These are phyloP conservation scores for Perilla frutescens DNA, from an alignment of 257 asterid genomes.

Conservation along the genomic window DNA sequence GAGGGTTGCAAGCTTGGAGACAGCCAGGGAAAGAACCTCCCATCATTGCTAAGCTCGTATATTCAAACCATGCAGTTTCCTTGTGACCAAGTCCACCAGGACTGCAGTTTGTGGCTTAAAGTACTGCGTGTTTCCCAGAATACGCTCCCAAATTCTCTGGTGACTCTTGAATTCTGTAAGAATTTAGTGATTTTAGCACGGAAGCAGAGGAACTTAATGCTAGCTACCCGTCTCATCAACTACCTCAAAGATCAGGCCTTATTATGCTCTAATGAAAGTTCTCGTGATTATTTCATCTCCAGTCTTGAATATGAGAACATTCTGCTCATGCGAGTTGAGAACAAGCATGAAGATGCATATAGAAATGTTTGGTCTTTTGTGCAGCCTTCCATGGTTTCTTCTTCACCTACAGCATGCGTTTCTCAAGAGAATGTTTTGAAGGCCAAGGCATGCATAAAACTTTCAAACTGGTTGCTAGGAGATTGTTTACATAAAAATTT, in stretches of 20 bases:
- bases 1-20: constrained; percentile 57
- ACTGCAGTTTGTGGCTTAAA: constrained; percentile 94
- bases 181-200: constrained; percentile 77
- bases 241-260: constrained; percentile 64
- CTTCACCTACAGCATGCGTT: constrained; percentile 50
- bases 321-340: constrained; percentile 75
- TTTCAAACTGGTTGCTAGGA: constrained; percentile 77
- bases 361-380: constrained; percentile 76
- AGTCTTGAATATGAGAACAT: constrained; percentile 74
- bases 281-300: constrained; percentile 58
- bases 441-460: constrained; percentile 96
- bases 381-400: constrained; percentile 62
- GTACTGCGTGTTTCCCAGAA: constrained; percentile 78
- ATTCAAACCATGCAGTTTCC: constrained; percentile 74
- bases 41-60: constrained; percentile 66
- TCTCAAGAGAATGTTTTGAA: constrained; percentile 63
- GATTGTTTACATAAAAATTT: constrained; percentile 49
- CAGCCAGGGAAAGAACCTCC: constrained; percentile 51
- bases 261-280: constrained; percentile 58
- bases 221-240: constrained; percentile 77
- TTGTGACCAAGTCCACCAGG: constrained; percentile 67
- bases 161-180: constrained; percentile 83
- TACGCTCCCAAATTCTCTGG: constrained; percentile 63
- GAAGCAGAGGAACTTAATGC: constrained; percentile 77
- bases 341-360: constrained; percentile 75